Conservation (phyloP, 1,139 yeast genomes). For the Schizosaccharomyces versatilis region DNA sequence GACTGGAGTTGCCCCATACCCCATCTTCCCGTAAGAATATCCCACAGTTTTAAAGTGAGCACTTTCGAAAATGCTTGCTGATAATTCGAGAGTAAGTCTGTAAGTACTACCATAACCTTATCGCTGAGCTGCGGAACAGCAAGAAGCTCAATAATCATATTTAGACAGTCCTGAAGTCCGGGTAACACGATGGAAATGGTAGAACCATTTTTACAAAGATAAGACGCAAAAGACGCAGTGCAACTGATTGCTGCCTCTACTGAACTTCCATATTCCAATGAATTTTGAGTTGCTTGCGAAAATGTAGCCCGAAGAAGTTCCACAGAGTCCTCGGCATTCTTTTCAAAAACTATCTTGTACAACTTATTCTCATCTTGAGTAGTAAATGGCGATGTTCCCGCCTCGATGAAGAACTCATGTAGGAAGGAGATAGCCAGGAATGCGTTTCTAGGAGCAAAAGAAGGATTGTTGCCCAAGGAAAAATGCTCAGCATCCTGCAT, state of each 20-base stretch:
- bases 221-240: background rate
- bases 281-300: background rate
- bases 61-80: background rate
- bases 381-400: background rate
- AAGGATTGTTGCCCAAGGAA: no score
- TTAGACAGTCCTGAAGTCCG: background rate
- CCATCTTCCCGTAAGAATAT: background rate
- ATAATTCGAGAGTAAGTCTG: background rate
- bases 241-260: background rate
- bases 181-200: background rate
- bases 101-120: background rate
- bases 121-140: background rate
- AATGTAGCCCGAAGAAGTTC: background rate
- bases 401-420: background rate
- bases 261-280: background rate
- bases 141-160: background rate
- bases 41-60: background rate
- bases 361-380: background rate
- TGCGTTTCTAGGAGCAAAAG: background rate
- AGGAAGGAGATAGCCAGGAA: background rate
- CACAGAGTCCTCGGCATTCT: background rate
- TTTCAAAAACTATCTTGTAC: background rate
- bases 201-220: background rate
- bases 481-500: background rate
- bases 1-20: background rate